Evolutionary conservation across 768 basidiomycete species (phyloP), one percentile per base, ranked within the genome.

Genomic region (Strobilomyces confusus): DNA sequence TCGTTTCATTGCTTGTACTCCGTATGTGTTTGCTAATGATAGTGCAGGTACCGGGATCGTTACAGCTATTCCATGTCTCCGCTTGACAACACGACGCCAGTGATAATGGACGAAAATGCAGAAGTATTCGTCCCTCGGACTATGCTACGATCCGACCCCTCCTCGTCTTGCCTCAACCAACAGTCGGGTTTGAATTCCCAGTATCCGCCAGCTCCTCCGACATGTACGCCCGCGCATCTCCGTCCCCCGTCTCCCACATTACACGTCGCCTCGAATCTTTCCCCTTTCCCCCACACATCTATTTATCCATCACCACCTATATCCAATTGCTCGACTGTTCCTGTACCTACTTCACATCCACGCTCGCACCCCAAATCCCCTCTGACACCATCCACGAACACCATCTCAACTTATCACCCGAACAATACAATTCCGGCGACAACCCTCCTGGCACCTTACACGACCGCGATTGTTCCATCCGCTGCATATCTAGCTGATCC

Each of bases 401-500:
- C 68, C 23, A 70, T 74, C 54, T 70, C 77, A 0, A 72, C 69
- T 13, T 54, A 58, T 45, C 51, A 87, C 65, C 80, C 90, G 1
- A 78, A 82, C 1, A 60, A 74, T 3, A 72, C 83, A 2, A 76
- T 92, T 34, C 71, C 81, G 0, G 72, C 79, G 0, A 72, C 79
- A 9, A 66, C 74, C 3, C 76, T 86, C 51, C 78, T 95, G 38
- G 76, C 86, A 0, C 83, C 87, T 0, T 86, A 79, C 56, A 76
- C 75, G 0, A 81, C 84, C 20, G 74, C 81, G 22, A 79, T 95
- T 48, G 77, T 82, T 15, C 84, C 87, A 4, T 81, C 83, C 19
- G 72, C 83, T 0, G 64, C 75, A 1, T 97, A 97, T 69, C 77
- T 92, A 26, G 66, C 75, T 4, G 89, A 94, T 61, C 87, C 91